phyloP scores from a whole-genome alignment of 768 basidiomycete genomes.

The Suillus lakei region DNA sequence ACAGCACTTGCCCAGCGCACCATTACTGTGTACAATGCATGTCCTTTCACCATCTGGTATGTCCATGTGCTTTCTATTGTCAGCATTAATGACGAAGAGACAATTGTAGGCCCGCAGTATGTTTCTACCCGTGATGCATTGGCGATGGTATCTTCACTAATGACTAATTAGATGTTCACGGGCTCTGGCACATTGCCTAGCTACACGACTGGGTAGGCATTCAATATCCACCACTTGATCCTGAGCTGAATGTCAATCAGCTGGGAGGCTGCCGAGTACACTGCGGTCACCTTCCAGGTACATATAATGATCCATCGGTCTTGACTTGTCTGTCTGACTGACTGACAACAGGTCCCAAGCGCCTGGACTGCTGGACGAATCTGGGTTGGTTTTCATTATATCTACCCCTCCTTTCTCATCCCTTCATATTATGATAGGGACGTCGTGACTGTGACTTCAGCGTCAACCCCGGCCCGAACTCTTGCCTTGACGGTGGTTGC shows the following conservation, averaged over 20 bases:
- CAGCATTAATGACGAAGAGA: conserved; percentile 1
- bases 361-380: conserved; percentile 70
- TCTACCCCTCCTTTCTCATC: conserved; percentile 1
- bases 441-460: conserved; percentile 68
- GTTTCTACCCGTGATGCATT: conserved; percentile 1
- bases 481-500: conserved; percentile 69
- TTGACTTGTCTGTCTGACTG: not conserved
- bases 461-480: conserved; percentile 52
- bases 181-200: conserved; percentile 54
- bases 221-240: not conserved
- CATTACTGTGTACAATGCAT: conserved; percentile 64
- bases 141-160: not conserved
- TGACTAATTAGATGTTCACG: conserved; percentile 55
- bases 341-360: conserved; percentile 50
- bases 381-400: conserved; percentile 46
- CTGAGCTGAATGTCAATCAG: conserved; percentile 21
- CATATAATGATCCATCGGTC: not conserved
- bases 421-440: conserved; percentile 30
- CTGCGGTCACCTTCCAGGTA: conserved; percentile 33
- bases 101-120: conserved; percentile 49
- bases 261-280: conserved; percentile 37
- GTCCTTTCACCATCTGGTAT: conserved; percentile 73
- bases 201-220: conserved; percentile 48
- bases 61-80: not conserved
- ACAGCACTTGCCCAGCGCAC: conserved; percentile 52